A percentile compares a stretch with the other conserved stretches of the same genome.
Conservation (phyloP, 306 rosid genomes). For the Ormosia semicastrata region DNA sequence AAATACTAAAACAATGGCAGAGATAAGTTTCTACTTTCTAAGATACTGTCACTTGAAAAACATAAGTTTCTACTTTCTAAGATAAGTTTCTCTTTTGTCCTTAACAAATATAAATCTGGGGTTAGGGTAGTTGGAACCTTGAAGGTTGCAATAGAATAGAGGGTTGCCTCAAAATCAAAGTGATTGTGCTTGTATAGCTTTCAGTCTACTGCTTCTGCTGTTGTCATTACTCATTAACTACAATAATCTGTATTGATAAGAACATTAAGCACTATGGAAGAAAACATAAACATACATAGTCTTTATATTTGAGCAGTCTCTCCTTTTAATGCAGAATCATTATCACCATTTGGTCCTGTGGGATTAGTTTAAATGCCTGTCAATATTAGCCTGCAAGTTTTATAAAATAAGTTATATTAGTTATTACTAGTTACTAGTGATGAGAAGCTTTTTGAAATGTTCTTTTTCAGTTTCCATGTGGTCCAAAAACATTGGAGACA, state of each 20-base stretch:
- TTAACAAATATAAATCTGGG: not conserved
- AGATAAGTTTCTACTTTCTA: not conserved
- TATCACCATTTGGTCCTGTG: not conserved
- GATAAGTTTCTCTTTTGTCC: not conserved
- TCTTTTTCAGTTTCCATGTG: not conserved
- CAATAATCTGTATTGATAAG: not conserved
- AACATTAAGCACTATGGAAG: not conserved
- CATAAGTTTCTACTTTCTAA: too few relatives aligned
- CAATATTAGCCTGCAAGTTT: not conserved
- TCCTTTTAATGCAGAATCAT: constrained; percentile 20
- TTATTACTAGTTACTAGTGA: not conserved
- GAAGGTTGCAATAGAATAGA: not conserved
- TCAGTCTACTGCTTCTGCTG: not conserved
- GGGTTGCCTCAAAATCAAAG: not conserved
- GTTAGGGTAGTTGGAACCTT: constrained; percentile 13
- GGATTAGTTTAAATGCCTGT: not conserved
- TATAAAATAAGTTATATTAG: not conserved
- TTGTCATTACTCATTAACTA: not conserved
- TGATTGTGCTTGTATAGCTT: constrained; percentile 17
- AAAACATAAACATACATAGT: not conserved
- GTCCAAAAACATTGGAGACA: constrained; percentile 33
- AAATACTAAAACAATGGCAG: not conserved
- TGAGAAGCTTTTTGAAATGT: not conserved
- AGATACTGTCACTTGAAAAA: not conserved
- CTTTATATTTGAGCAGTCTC: not conserved